Evolutionary conservation across 2,329 filamentous ascomycete genomes (phyloP), one percentile per base, ranked within the genome.

Genomic region (Pseudogymnoascus sp.): DNA sequence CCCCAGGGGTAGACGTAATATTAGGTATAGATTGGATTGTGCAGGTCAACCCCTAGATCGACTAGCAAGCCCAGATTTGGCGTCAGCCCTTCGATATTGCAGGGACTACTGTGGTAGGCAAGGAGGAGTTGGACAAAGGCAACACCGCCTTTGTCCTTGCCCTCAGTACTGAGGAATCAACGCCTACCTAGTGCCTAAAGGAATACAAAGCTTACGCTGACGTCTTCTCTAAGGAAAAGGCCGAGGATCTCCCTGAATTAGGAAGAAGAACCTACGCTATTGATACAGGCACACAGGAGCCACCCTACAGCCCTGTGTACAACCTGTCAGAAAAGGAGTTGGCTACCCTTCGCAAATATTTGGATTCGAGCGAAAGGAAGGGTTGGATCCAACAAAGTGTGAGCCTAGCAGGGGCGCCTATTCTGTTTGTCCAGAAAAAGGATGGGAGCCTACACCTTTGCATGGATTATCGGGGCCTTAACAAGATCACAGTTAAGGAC

Each of bases 341-440:
- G 5, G 9, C n/a, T 5, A 37, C 34, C 34, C 34, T 37, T n/a
- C 12, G 12, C 12, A 4, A 37, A 16, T 37, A 37, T 14, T 14
- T 37, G 4, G 14, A 37, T 7, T 37, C 12, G 12, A 37, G 34
- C 34, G 12, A n/a, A 37, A 14, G 16, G 12, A 37, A 37, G 34
- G 34, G 34, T 4, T 37, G 34, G 34, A 37, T 37, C n/a, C 4
- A 14, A 2, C n/a, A 14, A 9, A n/a, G 12, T 6, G 16, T n/a
- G n/a, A 37, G 34, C 34, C 34, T n/a, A 37, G 34, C 34, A 7
- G 62, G 28, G 28, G 28, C 28, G 4, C 28, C 63, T 12, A 62
- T 65, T 34, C 60, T 50, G 6, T 65, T 65, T 60, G 59, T 62
- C 4, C 61, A 66, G 0, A 58, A 57, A 2, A 67, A 66, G 34